These are phyloP conservation scores for Lichtheimia ramosa DNA, from an alignment of 371 early-diverging fungal genomes.

Conservation along the genomic window DNA sequence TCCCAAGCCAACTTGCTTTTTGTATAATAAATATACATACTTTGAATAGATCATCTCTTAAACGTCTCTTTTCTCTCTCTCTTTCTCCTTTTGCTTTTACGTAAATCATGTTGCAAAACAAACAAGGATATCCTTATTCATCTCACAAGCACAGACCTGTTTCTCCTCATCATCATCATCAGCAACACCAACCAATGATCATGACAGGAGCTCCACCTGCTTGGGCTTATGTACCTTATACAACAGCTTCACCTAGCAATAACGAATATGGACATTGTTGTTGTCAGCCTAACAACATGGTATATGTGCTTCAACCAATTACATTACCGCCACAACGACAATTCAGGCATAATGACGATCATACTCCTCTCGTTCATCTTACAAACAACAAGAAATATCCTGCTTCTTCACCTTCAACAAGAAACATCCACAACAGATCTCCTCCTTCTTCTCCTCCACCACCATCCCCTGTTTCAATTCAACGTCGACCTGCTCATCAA, in stretches of 20 bases:
- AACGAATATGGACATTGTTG: too few relatives aligned
- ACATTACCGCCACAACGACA: neutral
- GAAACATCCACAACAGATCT: neutral
- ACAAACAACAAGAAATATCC: neutral
- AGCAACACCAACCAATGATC: neutral
- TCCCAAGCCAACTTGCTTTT: neutral
- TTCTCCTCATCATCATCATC: neutral
- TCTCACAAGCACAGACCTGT: neutral
- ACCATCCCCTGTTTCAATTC: neutral
- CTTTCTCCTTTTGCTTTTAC: neutral
- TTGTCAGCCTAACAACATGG: too few relatives aligned
- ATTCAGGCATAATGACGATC: slow-evolving; percentile 1
- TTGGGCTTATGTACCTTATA: too few relatives aligned
- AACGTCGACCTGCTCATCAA: neutral
- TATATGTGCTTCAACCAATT: neutral
- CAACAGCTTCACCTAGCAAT: too few relatives aligned
- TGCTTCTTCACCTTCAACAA: neutral
- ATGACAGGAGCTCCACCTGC: too few relatives aligned
- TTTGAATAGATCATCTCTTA: too few relatives aligned
- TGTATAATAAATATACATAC: neutral
- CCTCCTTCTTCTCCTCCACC: neutral
- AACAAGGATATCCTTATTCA: neutral
- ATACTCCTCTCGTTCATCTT: slow-evolving; percentile 1
- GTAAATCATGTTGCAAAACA: neutral
- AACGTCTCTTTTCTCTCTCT: neutral